These are phyloP conservation scores for Porcisia hertigi DNA, from an alignment of 208 protist species.

Conservation along the genomic window DNA sequence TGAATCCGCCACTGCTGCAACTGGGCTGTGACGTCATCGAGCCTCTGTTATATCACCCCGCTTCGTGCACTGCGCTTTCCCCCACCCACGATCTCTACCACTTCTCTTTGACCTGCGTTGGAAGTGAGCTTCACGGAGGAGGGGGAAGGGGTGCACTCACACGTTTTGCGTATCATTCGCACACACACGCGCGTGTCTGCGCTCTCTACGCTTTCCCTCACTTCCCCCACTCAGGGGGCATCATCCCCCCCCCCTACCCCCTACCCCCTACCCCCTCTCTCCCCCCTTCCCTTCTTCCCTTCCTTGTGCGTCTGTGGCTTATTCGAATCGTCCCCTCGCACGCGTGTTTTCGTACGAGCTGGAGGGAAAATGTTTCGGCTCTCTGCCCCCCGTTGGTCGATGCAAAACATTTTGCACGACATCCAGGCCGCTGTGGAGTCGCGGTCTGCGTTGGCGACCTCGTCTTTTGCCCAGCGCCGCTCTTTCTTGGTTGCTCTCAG, in stretches of 20 bases:
- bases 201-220: too few species aligned
- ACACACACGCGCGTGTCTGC: too few species aligned
- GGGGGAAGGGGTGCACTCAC: too few species aligned
- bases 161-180: too few species aligned
- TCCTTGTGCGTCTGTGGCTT: neutral
- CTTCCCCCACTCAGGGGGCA: too few species aligned
- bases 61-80: neutral
- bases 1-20: neutral
- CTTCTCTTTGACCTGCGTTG: neutral
- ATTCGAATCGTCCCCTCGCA: neutral
- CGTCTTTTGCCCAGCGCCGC: conserved; percentile 44
- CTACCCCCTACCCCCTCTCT: too few species aligned
- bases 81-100: neutral
- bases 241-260: neutral
- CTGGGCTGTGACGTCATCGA: neutral
- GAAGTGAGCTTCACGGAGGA: too few species aligned
- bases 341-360: neutral
- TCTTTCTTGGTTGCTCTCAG: conserved; percentile 46
- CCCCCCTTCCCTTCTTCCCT: neutral
- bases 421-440: conserved; percentile 50
- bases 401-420: conserved; percentile 45
- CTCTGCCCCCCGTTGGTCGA: neutral
- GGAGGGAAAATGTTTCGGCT: conserved; percentile 9
- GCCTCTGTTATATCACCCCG: neutral
- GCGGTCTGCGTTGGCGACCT: conserved; percentile 31